Percentiles rank a stretch among this genome's conserved stretches.
Evolutionary conservation across 176 grass and related monocot genomes (phyloP).

Genomic region (Chrysopogon serrulatus): DNA sequence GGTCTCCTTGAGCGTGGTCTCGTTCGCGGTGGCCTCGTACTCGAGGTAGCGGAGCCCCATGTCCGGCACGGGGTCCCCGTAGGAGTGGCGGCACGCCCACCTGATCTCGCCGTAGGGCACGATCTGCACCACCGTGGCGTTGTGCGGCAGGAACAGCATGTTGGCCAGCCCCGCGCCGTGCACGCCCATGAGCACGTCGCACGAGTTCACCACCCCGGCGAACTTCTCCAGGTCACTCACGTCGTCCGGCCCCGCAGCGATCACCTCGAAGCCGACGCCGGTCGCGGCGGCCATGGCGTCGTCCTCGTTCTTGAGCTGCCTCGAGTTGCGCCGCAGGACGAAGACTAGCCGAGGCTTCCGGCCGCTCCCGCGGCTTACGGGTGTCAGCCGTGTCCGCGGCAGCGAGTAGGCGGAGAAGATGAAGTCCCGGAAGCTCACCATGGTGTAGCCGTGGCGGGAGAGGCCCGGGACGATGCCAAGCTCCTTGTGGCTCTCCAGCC

Average conservation of each 20-base stretch:
- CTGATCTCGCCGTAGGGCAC: slow-evolving; percentile 49
- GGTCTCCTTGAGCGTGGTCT: slow-evolving; percentile 42
- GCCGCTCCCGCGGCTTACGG: neutral
- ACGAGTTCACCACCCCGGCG: slow-evolving; percentile 29
- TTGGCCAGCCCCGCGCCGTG: slow-evolving; percentile 76
- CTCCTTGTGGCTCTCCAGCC: slow-evolving; percentile 44
- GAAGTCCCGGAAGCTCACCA: slow-evolving; percentile 56
- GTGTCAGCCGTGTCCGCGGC: neutral
- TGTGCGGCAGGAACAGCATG: slow-evolving; percentile 61
- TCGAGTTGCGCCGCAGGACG: slow-evolving; percentile 33
- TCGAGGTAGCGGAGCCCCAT: slow-evolving; percentile 62
- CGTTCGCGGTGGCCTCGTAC: slow-evolving; percentile 44
- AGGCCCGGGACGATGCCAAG: slow-evolving; percentile 37
- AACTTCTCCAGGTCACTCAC: neutral
- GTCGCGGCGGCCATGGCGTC: slow-evolving; percentile 17
- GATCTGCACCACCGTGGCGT: slow-evolving; percentile 63
- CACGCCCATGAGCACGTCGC: slow-evolving; percentile 68
- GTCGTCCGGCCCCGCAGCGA: neutral
- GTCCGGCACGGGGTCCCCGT: slow-evolving; percentile 25
- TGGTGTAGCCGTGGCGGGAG: slow-evolving; percentile 29
- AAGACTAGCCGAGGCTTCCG: slow-evolving; percentile 50
- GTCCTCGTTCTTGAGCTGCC: slow-evolving; percentile 39
- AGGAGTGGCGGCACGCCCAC: slow-evolving; percentile 29
- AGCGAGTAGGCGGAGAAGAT: slow-evolving; percentile 35
- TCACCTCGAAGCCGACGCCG: neutral